Percentiles rank a stretch among this genome's conserved stretches.
Conservation (phyloP, 345 rosid species). For the Salix purpurea region DNA sequence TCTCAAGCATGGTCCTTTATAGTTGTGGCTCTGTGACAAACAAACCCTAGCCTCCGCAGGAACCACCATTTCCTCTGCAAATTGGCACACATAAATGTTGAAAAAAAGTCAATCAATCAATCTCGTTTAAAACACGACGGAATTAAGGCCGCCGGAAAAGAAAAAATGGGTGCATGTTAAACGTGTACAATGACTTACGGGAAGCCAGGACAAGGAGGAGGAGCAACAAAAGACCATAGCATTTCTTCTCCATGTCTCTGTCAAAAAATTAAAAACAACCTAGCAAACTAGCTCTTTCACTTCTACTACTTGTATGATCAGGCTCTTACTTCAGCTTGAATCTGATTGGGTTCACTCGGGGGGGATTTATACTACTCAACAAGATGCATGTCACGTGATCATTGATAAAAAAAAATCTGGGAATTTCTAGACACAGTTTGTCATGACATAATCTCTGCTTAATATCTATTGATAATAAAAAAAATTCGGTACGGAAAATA, state of each 20-base stretch:
- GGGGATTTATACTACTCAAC: too few relatives aligned
- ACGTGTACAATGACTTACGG: conserved; percentile 6
- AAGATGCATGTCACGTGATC: too few relatives aligned
- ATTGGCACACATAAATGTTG: neutral
- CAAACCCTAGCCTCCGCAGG: conserved; percentile 15
- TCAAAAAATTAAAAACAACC: neutral
- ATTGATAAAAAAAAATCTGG: too few relatives aligned
- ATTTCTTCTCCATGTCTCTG: conserved; percentile 12
- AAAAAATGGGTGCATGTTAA: too few relatives aligned
- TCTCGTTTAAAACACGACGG: neutral
- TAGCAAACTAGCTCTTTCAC: neutral
- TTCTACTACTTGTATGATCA: neutral
- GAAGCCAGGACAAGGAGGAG: conserved; percentile 30
- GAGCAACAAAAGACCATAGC: conserved; percentile 19
- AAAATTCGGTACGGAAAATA: too few relatives aligned
- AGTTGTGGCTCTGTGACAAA: conserved; percentile 24
- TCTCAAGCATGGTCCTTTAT: conserved; percentile 15
- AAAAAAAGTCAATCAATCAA: neutral
- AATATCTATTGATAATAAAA: too few relatives aligned
- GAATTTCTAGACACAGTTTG: too few relatives aligned
- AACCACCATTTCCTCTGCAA: conserved; percentile 24
- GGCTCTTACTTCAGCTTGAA: too few relatives aligned
- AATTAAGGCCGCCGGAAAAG: neutral
- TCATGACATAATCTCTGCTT: too few relatives aligned
- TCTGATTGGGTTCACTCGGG: too few relatives aligned